These are phyloP conservation scores for Yarrowia deformans DNA, from an alignment of 805 yeast species.

Conservation along the genomic window DNA sequence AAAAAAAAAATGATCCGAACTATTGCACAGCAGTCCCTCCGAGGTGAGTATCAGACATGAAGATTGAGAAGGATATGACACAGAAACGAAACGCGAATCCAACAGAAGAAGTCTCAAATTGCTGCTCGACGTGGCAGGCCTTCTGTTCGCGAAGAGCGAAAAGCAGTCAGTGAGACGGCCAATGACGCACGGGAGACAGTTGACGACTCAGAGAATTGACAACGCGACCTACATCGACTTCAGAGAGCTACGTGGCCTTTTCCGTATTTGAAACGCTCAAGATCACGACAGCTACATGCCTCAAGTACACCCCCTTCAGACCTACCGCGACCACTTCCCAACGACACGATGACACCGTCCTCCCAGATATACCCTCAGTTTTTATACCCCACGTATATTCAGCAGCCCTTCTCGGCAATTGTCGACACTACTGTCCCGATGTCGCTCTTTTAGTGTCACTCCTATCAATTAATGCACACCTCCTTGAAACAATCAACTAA, in stretches of 20 bases:
- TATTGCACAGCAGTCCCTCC: constrained; percentile 39
- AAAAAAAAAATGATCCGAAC: constrained; percentile 38
- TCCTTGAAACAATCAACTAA: not conserved
- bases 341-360: not conserved
- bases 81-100: not conserved
- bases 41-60: constrained; percentile 29
- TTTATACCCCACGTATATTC: not conserved
- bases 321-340: not conserved
- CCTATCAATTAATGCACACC: not conserved
- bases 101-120: not conserved
- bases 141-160: not conserved
- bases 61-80: not conserved
- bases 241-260: not conserved
- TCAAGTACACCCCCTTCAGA: not conserved
- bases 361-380: not conserved
- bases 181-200: not conserved
- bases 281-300: not conserved
- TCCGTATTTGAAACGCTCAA: not conserved
- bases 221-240: not conserved
- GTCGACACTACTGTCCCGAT: too few species aligned
- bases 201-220: not conserved
- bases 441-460: too few species aligned
- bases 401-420: not conserved
- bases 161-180: not conserved
- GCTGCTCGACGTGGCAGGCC: not conserved